Base-by-base conservation (phyloP, 2,329 filamentous ascomycete species). In the Chaetomium sp. region DNA sequence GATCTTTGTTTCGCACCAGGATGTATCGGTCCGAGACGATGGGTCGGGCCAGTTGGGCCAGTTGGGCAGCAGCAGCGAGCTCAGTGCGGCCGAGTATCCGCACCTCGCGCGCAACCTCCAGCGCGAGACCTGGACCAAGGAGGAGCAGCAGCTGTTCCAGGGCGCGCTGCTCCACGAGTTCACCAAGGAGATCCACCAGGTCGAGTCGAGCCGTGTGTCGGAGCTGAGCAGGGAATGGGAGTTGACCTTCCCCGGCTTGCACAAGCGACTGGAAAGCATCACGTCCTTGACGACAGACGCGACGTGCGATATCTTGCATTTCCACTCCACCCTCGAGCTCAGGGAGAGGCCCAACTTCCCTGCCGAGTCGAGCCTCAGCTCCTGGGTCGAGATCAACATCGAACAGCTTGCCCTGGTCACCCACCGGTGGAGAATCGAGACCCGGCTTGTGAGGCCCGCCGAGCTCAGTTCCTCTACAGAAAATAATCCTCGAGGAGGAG, bases 341-440 rank as follows among this genome's bases (percentile, higher is more conserved):
- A 79, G 82, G 64, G 75, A 81, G 59, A 77, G 77, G 46, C 76
- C 75, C 61, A 76, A 77, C 55, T 82, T 84, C 62, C 81, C 81
- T 4, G 70, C 74, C 9, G 78, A 80, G n/a, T 81, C 81, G 4
- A 79, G 83, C 64, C 76, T 86, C 54, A 70, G 81, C 59, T 80
- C 79, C 55, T 76, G 80, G 57, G 78, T 84, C 37, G 79, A 85
- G 68, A 75, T 86, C 54, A 76, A 75, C 54, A 76, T 86, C 54
- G 78, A 79, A 56, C 76, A 79, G 59, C 75, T 73, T 12, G 73
- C 70, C 37, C 72, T 84, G 49, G 75, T 80, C 61, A 77, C 75
- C 64, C 79, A 82, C 65, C 73, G 74, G 41, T 86, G 82, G 82
- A 79, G 80, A 68, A 82, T 81, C 55, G 70, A 80, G 48, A 85